phyloP scores from a whole-genome alignment of 2,329 filamentous ascomycete species.

The Coniochaeta sp. region DNA sequence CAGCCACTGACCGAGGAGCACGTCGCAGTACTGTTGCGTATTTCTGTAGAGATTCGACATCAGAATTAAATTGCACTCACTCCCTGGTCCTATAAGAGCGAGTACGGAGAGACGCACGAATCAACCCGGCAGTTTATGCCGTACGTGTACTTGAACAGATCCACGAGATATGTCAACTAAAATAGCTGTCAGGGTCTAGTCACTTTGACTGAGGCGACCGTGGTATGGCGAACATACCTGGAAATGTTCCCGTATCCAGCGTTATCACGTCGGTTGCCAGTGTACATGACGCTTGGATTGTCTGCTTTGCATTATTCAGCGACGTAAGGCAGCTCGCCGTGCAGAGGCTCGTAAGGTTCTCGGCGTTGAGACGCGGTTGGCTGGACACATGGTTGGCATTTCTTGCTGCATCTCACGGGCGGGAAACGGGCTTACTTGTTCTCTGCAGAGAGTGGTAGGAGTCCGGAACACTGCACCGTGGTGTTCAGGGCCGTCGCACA shows the following conservation, averaged over 20 bases:
- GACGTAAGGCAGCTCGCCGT: not conserved
- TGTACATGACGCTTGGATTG: not conserved
- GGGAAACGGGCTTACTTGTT: no score
- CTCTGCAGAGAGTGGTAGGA: constrained; percentile 13
- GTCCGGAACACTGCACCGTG: not conserved
- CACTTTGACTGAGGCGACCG: no score
- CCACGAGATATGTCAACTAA: not conserved
- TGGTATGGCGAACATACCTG: no score
- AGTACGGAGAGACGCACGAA: not conserved
- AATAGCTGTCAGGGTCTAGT: no score
- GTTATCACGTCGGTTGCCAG: not conserved
- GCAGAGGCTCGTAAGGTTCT: not conserved
- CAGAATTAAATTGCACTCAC: not conserved
- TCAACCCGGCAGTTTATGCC: not conserved
- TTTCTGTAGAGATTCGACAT: not conserved
- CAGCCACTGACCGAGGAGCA: not conserved
- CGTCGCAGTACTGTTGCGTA: not conserved
- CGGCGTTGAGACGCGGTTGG: not conserved
- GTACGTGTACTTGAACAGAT: not conserved
- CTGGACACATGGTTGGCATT: not conserved
- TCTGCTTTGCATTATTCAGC: not conserved
- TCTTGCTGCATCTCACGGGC: no score
- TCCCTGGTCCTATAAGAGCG: not conserved
- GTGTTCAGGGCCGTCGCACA: not conserved
- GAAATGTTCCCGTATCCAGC: not conserved